Conservation (phyloP, 139 green algal genomes). For the Trebouxia sp. region DNA sequence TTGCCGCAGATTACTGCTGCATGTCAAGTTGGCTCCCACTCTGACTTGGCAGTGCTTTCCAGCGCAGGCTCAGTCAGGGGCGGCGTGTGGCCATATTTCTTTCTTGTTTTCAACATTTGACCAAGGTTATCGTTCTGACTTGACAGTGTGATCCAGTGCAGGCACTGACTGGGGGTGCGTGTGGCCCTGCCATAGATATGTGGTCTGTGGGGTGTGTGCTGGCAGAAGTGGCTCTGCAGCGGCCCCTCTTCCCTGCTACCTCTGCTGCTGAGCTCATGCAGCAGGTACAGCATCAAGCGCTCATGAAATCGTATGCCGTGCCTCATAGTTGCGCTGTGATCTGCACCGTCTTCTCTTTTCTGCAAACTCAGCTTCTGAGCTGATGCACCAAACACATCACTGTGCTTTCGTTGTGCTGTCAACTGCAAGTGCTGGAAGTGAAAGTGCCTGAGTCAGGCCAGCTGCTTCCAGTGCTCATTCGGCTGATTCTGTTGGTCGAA, state of each 20-base stretch:
- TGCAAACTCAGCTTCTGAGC: background rate
- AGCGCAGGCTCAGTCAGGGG: too few species aligned
- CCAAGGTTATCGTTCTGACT: background rate
- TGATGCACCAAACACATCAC: background rate
- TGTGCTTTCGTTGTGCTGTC: background rate
- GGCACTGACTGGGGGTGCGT: slow-evolving; percentile 30
- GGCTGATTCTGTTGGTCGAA: too few species aligned
- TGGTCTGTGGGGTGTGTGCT: slow-evolving; percentile 56
- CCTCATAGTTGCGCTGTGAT: background rate
- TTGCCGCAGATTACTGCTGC: too few species aligned
- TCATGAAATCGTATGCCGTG: background rate
- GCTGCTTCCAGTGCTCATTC: background rate
- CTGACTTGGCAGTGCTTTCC: too few species aligned
- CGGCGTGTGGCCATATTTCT: background rate
- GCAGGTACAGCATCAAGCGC: background rate
- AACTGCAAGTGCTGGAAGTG: background rate
- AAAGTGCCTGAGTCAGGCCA: background rate
- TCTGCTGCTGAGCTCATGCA: slow-evolving; percentile 38
- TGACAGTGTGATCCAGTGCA: slow-evolving; percentile 4
- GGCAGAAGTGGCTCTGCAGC: slow-evolving; percentile 50
- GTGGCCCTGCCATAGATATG: slow-evolving; percentile 43
- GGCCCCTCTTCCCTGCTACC: slow-evolving; percentile 44
- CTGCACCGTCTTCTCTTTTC: background rate
- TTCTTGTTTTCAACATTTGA: too few species aligned
- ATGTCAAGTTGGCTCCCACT: too few species aligned